A percentile compares a stretch with the other conserved stretches of the same genome.
These are phyloP conservation scores for Phialophora verrucosa DNA, from an alignment of 2,329 filamentous ascomycete genomes.

Conservation along the genomic window DNA sequence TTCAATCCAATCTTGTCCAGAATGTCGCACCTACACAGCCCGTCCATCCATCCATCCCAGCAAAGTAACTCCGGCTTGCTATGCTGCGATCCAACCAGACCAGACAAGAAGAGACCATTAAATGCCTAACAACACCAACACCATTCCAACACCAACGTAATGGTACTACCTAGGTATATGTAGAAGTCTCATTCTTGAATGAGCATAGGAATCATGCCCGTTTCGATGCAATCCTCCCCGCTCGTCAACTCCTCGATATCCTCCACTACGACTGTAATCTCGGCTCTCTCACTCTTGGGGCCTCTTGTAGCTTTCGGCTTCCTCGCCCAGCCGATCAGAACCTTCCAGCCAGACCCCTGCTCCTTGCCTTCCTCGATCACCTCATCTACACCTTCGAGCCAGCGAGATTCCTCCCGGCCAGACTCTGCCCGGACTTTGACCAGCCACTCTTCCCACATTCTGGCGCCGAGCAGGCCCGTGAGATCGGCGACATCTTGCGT, in stretches of 20 bases:
- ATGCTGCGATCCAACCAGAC: background rate
- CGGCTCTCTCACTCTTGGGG: conserved; percentile 23
- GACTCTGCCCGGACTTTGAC: conserved; percentile 83
- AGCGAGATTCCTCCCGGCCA: conserved; percentile 61
- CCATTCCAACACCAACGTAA: background rate
- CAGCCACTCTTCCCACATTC: conserved; percentile 97
- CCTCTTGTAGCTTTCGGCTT: conserved; percentile 49
- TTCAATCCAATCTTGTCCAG: background rate
- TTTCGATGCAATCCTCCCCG: conserved; percentile 27
- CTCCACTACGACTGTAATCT: conserved; percentile 33
- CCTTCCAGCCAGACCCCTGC: conserved; percentile 64
- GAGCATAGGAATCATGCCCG: conserved; percentile 33
- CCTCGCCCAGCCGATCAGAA: conserved; percentile 64
- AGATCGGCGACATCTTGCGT: conserved; percentile 75
- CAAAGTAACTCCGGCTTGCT: conserved; percentile 2
- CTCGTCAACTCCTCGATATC: conserved; percentile 28
- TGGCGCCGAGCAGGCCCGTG: conserved; percentile 81
- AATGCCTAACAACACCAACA: background rate
- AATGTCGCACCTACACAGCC: background rate
- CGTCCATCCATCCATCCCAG: background rate
- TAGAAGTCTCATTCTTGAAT: conserved; percentile 29
- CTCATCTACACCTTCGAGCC: conserved; percentile 60
- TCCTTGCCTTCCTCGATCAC: conserved; percentile 67
- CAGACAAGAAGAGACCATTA: background rate
- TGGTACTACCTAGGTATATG: background rate